Percentiles rank a stretch among this genome's conserved stretches.
Evolutionary conservation across 306 rosid species (phyloP).

Genomic region (Inga laurina): DNA sequence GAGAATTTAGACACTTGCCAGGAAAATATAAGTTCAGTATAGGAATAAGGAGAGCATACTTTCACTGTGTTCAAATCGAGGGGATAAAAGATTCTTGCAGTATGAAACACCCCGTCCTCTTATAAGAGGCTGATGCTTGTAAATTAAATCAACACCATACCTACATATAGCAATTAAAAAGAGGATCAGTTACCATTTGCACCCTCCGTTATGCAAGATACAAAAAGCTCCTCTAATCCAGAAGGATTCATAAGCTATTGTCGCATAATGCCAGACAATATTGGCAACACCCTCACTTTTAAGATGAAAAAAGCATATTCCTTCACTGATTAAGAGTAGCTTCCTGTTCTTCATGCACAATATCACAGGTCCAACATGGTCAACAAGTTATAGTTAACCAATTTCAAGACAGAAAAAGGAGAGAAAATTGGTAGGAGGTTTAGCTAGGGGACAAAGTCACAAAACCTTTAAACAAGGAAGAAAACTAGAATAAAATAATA

Average conservation of each 20-base stretch:
- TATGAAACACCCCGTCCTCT: conserved; percentile 98
- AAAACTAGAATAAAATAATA: conserved; percentile 19
- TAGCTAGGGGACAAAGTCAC: conserved; percentile 2
- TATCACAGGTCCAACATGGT: conserved; percentile 53
- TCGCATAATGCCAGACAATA: conserved; percentile 41
- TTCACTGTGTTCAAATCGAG: conserved; percentile 89
- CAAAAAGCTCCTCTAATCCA: conserved; percentile 67
- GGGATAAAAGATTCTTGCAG: conserved; percentile 96
- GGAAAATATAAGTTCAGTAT: conserved; percentile 3
- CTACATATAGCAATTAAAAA: conserved; percentile 49
- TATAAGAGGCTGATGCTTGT: conserved; percentile 90
- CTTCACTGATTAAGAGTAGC: conserved; percentile 68
- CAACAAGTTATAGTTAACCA: conserved; percentile 38
- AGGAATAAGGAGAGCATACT: conserved; percentile 50
- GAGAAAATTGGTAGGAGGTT: conserved; percentile 28
- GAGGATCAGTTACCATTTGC: conserved; percentile 64
- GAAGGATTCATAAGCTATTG: conserved; percentile 47
- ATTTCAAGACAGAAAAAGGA: neutral
- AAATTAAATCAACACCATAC: conserved; percentile 87
- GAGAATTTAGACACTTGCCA: conserved; percentile 17
- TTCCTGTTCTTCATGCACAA: conserved; percentile 67
- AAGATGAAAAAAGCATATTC: conserved; percentile 48
- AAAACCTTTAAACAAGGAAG: conserved; percentile 12
- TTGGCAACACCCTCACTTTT: conserved; percentile 37
- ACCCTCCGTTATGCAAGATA: conserved; percentile 66